Evolutionary conservation across 1,139 yeast species (phyloP).

Genomic region (Trichomonascaceae sp.): DNA sequence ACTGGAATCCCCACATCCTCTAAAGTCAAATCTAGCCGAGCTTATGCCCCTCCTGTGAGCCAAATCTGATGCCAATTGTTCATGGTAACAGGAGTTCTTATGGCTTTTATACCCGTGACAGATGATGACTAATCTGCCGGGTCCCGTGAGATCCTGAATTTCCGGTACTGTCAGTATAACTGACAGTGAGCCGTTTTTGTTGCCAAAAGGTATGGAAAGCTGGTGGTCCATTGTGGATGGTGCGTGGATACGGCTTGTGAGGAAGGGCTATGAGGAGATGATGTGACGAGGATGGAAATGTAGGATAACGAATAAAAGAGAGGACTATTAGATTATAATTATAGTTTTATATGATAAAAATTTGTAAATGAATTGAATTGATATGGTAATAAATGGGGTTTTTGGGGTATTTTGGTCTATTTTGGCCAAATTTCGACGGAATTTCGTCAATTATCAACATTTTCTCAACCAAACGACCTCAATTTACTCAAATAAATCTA

Average conservation of each 20-base stretch:
- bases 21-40: slow-evolving; percentile 71
- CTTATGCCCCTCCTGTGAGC: slow-evolving; percentile 56
- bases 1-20: slow-evolving; percentile 78
- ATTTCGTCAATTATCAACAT: background rate
- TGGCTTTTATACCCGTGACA: slow-evolving; percentile 84
- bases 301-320: too few species aligned
- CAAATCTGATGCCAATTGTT: slow-evolving; percentile 52
- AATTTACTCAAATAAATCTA: background rate
- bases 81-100: slow-evolving; percentile 71
- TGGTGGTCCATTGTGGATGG: background rate
- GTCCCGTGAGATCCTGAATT: slow-evolving; percentile 20
- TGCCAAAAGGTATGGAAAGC: slow-evolving; percentile 4
- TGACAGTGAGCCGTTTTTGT: background rate
- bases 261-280: background rate
- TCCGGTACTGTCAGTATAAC: slow-evolving; percentile 11
- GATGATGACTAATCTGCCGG: slow-evolving; percentile 41
- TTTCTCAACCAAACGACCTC: background rate
- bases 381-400: too few species aligned
- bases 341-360: too few species aligned
- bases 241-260: background rate
- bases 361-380: too few species aligned
- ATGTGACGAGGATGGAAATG: too few species aligned
- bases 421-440: background rate
- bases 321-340: too few species aligned
- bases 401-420: too few species aligned